A percentile compares a stretch with the other conserved stretches of the same genome.
Evolutionary conservation across 2,329 filamentous ascomycete genomes (phyloP).

Genomic region (Xylaria sp.): DNA sequence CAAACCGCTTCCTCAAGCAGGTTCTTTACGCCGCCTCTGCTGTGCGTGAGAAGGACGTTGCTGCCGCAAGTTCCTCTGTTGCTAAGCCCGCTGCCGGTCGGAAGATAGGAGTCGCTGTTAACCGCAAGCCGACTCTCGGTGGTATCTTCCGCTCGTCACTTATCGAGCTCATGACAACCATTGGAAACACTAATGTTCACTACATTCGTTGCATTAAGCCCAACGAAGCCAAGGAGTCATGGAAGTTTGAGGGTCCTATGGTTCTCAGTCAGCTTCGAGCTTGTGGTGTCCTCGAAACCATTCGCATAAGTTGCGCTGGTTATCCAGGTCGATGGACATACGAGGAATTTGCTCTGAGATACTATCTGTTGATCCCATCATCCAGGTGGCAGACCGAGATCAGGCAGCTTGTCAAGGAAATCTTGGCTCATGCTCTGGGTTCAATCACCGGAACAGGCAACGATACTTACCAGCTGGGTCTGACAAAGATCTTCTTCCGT

Average conservation of each 20-base stretch:
- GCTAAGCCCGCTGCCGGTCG: slow-evolving; percentile 76
- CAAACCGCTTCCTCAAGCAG: slow-evolving; percentile 76
- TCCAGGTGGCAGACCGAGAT: slow-evolving; percentile 90
- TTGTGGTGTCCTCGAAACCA: slow-evolving; percentile 97
- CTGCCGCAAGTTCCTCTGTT: slow-evolving; percentile 59
- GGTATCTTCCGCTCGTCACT: slow-evolving; percentile 98
- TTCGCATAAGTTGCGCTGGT: slow-evolving; percentile 93
- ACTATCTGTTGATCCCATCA: slow-evolving; percentile 96
- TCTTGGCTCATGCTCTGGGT: slow-evolving; percentile 81
- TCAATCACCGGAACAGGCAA: slow-evolving; percentile 65
- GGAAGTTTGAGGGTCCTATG: slow-evolving; percentile 99
- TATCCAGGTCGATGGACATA: slow-evolving; percentile 99
- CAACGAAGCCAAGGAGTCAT: slow-evolving; percentile 92
- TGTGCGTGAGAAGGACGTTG: slow-evolving; percentile 83
- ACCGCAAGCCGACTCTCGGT: slow-evolving; percentile 92
- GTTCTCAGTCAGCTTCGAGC: slow-evolving; percentile 93
- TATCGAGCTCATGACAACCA: slow-evolving; percentile 96
- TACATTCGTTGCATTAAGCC: slow-evolving; percentile 99
- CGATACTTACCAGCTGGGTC: slow-evolving; percentile 95
- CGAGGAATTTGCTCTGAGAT: slow-evolving; percentile 93
- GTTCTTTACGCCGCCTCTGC: slow-evolving; percentile 80
- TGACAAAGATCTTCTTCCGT: slow-evolving; percentile 99
- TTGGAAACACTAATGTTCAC: slow-evolving; percentile 96
- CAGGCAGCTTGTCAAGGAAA: slow-evolving; percentile 86
- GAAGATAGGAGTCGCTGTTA: slow-evolving; percentile 85